Conservation (phyloP, 2,329 filamentous ascomycete genomes). For the Tolypocladium amazonense region DNA sequence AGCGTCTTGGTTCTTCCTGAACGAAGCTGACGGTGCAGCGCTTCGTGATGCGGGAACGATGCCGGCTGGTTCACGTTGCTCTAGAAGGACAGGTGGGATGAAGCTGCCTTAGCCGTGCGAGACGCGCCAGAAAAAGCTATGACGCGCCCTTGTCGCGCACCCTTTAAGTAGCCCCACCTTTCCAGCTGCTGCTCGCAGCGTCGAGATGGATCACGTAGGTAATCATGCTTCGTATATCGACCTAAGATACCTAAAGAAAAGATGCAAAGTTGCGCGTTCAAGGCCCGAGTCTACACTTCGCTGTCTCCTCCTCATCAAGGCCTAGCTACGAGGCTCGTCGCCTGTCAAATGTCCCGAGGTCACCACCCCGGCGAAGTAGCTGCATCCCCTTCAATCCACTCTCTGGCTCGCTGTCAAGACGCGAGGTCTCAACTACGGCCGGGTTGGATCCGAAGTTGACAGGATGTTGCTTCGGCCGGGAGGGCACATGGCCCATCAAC, state of each 20-base stretch:
- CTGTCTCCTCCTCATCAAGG: not conserved
- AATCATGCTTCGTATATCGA: not conserved
- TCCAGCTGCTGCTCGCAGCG: not conserved
- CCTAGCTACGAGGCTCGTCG: not conserved
- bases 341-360: conserved; percentile 28
- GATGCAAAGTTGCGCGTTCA: not conserved
- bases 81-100: not conserved
- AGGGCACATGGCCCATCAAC: conserved; percentile 33
- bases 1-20: too few species aligned
- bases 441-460: conserved; percentile 19
- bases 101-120: not conserved
- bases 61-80: not conserved
- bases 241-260: not conserved
- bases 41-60: not conserved
- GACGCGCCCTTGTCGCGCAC: conserved; percentile 17
- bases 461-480: conserved; percentile 21
- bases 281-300: not conserved
- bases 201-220: not conserved
- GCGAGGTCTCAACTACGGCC: not conserved
- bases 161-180: not conserved
- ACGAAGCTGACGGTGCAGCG: not conserved
- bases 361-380: conserved; percentile 23
- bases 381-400: conserved; percentile 14
- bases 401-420: conserved; percentile 3
- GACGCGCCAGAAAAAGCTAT: conserved; percentile 10